phyloP scores from a whole-genome alignment of 2,329 filamentous ascomycete genomes.

The Orbilia oligospora region DNA sequence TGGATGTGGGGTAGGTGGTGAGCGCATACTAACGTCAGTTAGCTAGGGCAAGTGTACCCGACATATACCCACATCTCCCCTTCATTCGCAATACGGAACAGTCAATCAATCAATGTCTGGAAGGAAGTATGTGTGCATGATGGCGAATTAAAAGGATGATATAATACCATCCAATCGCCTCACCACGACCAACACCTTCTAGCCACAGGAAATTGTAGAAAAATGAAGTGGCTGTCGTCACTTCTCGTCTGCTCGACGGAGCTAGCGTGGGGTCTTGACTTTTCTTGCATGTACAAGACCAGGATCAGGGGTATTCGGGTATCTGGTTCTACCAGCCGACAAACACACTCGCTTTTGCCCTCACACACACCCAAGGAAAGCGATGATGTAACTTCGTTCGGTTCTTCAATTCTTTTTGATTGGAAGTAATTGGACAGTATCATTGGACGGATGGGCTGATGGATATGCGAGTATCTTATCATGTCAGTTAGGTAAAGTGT shows the following conservation, averaged over 20 bases:
- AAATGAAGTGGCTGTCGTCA: conserved; percentile 32
- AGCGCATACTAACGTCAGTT: not conserved
- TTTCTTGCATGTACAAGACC: conserved; percentile 1
- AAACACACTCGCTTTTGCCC: not conserved
- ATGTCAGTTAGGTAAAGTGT: not conserved
- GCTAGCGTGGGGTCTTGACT: conserved; percentile 19
- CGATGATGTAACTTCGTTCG: conserved; percentile 49
- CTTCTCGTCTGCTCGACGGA: conserved; percentile 1
- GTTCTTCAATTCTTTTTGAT: not conserved
- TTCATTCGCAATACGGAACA: too few relatives aligned
- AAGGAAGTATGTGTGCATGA: not conserved
- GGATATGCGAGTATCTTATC: conserved; percentile 10
- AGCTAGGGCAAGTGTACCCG: too few relatives aligned
- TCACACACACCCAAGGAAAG: not conserved
- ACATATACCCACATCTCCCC: too few relatives aligned
- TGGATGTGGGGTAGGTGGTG: not conserved
- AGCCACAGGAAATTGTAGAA: not conserved
- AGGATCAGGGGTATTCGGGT: conserved; percentile 54
- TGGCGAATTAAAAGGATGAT: conserved; percentile 2
- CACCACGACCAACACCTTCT: conserved; percentile 1
- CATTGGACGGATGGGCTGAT: conserved; percentile 1
- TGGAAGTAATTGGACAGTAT: not conserved
- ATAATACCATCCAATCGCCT: conserved; percentile 28
- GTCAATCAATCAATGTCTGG: not conserved
- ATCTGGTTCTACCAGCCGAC: conserved; percentile 35